Evolutionary conservation across 306 rosid species (phyloP), one percentile per base, ranked within the genome.

Genomic region (Medicago arabica): DNA sequence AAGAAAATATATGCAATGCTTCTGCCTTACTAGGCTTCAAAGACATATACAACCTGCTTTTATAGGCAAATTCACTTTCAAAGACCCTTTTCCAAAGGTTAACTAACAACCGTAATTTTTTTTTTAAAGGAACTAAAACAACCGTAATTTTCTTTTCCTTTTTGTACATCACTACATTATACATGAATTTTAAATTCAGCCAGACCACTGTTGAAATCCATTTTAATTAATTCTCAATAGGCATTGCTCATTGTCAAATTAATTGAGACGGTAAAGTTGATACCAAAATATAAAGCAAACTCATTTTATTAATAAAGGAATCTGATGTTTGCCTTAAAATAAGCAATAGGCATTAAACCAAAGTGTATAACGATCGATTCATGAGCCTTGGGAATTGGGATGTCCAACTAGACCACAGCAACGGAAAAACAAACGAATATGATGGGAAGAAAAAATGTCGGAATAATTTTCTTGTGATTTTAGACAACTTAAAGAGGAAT

Each of bases 331-430:
- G 10, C 19, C 19, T 2, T 14, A 12, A 59, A 23, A 59, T 6
- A 5, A 25, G 66, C 18, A 28, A 18, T 7, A 7, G 18, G 43
- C 7, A 25, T 40, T 11, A 0, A 18, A 38, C 15, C 75, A 34
- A 43, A n/a, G 31, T 28, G 25, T 10, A 28, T n/a, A n/a, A n/a
- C n/a, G n/a, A n/a, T 25, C 43, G 44, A 59, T 60, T 25, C 41
- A 41, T 11, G 17, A 17, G 16, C 43, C 25, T 8, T 25, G 28
- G 44, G 36, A 59, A n/a, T 8, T 25, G 28, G 44, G 36, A 59
- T 9, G 46, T 73, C 57, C 44, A 60, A 54, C 60, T 28, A 74
- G 38, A 60, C 28, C 19, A 14, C 58, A 23, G 69, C 2, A 39
- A 7, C 8, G 43, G 9, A 39, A 39, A 39, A 39, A 39, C 43